Percentiles rank a stretch among this genome's conserved stretches.
Conservation (phyloP, 306 rosid genomes). For the Medicago ruthenica region DNA sequence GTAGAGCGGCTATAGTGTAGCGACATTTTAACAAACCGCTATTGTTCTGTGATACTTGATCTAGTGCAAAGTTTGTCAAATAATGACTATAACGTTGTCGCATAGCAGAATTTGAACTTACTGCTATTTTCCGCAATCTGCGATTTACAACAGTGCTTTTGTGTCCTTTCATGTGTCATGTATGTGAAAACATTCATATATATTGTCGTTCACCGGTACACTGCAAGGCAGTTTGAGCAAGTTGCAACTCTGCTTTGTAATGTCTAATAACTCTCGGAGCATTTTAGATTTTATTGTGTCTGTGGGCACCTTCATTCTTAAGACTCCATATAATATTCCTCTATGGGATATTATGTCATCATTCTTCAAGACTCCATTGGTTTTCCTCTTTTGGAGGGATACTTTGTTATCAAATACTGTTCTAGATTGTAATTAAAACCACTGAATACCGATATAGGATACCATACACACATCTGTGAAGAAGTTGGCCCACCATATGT, state of each 20-base stretch:
- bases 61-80: neutral
- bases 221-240: constrained; percentile 10
- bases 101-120: neutral
- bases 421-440: neutral
- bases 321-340: neutral
- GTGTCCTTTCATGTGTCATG: constrained; percentile 21
- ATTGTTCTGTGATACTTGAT: neutral
- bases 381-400: constrained; percentile 12
- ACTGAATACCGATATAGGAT: constrained; percentile 13
- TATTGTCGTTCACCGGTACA: constrained; percentile 10
- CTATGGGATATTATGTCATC: too few relatives aligned
- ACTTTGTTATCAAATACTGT: constrained; percentile 1
- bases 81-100: neutral
- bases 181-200: neutral
- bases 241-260: constrained; percentile 28
- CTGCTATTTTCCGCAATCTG: neutral
- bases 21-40: neutral
- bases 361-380: neutral
- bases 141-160: neutral
- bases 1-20: neutral
- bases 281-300: neutral
- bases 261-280: constrained; percentile 20
- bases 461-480: constrained; percentile 8
- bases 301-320: constrained; percentile 4
- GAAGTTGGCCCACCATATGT: constrained; percentile 10